Evolutionary conservation across 331 rosid genomes (phyloP), one percentile per base, ranked within the genome.

Genomic region (Malus hybrid): DNA sequence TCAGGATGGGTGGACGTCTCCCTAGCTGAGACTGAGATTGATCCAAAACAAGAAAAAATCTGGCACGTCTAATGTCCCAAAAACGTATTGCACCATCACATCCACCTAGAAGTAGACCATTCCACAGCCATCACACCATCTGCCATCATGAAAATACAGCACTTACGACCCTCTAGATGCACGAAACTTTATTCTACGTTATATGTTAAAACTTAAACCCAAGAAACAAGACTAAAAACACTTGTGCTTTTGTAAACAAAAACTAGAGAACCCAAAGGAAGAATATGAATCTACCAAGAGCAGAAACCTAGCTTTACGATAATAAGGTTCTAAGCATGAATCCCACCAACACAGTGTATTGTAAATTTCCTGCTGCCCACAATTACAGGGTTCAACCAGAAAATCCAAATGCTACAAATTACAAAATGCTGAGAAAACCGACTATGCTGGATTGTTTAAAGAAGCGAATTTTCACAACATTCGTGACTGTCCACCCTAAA

Each of bases 1-100:
- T 22, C 22, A 22, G 22, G 22, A 22, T 22, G 22, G 22, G 22
- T 22, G 22, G 22, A 22, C 22, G 22, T 22, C 22, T 22, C 22
- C 22, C 22, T 22, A 22, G 22, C 22, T 22, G 22, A 22, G 22
- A 22, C 22, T 22, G 22, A 22, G 22, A 22, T 22, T 22, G 22
- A 22, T 22, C 22, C 22, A 22, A 22, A 22, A 22, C 22, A 22
- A 22, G 22, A 22, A 22, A 22, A 22, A 22, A 88, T 62, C 97
- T 93, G 36, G 99, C 93, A 22, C 96, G 93, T 72, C 99, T 87
- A 69, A 94, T 88, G 84, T 94, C 97, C 99, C 97, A 92, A 78
- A 94, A 94, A 16, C 95, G 93, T 71, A 91, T 86, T 48, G 99
- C 99, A 70, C 99, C 99, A 85, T 94, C 96, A 67, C 97, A 90